A percentile compares a stretch with the other conserved stretches of the same genome.
Evolutionary conservation across 768 basidiomycete genomes (phyloP).

Genomic region (Mycena vitilis): DNA sequence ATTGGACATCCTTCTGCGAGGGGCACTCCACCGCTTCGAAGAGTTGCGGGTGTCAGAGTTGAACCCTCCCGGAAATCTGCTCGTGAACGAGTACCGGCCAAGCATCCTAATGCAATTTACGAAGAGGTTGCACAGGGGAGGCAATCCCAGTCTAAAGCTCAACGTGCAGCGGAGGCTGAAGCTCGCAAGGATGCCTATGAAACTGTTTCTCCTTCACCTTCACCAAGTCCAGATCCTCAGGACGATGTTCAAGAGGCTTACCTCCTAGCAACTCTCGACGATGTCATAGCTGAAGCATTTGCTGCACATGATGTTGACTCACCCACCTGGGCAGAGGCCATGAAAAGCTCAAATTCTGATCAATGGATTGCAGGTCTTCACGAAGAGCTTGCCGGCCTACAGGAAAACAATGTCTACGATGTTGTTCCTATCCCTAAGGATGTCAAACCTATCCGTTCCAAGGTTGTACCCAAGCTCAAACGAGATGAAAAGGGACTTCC

Average conservation of each 20-base stretch:
- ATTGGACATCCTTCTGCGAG: background rate
- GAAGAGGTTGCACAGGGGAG: background rate
- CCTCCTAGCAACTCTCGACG: background rate
- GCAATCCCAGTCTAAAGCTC: constrained; percentile 1
- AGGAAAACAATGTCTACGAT: constrained; percentile 16
- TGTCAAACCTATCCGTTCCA: background rate
- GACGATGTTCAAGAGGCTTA: background rate
- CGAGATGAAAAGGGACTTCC: background rate
- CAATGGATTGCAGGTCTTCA: background rate
- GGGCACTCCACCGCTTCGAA: background rate
- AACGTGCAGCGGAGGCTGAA: background rate
- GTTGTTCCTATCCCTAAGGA: constrained; percentile 15
- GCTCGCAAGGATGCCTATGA: background rate
- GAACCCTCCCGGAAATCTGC: background rate
- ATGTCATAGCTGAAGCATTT: constrained; percentile 1
- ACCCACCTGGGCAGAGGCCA: background rate
- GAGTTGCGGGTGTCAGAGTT: background rate
- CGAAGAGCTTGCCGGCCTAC: constrained; percentile 7
- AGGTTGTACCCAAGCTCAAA: constrained; percentile 2
- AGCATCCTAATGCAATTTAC: background rate
- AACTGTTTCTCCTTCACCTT: background rate
- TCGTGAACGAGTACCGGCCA: background rate
- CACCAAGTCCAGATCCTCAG: background rate
- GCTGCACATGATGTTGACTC: background rate
- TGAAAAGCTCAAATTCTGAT: background rate